Conservation (phyloP, 768 basidiomycete genomes). For the Psilocybe cyanescens region DNA sequence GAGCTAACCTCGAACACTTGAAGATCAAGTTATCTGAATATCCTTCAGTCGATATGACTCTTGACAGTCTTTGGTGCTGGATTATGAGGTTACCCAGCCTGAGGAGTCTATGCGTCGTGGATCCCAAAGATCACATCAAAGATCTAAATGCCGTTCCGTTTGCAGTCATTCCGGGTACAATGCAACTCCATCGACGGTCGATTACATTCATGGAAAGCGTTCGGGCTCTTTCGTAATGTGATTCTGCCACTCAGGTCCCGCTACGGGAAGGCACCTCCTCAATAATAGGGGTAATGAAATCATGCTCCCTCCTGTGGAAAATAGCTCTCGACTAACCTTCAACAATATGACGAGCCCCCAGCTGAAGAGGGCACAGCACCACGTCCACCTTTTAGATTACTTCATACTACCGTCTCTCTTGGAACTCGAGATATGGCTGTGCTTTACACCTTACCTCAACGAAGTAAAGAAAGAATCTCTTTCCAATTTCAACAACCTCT, state of each 20-base stretch:
- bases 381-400: background rate
- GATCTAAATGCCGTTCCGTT: background rate
- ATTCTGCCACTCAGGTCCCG: no score
- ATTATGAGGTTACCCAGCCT: background rate
- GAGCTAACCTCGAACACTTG: background rate
- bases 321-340: no score
- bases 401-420: background rate
- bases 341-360: no score
- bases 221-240: no score
- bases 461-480: background rate
- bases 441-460: background rate
- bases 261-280: no score
- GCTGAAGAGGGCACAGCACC: background rate
- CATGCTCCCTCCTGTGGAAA: no score
- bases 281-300: no score
- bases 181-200: no score
- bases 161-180: no score
- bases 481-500: background rate
- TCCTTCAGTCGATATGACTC: background rate
- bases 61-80: background rate
- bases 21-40: background rate
- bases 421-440: background rate
- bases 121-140: background rate
- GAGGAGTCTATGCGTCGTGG: background rate
- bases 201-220: no score